Percentiles rank a stretch among this genome's conserved stretches.
These are phyloP conservation scores for Rhododendron mucronatum DNA, from an alignment of 148 eudicot species.

Conservation along the genomic window DNA sequence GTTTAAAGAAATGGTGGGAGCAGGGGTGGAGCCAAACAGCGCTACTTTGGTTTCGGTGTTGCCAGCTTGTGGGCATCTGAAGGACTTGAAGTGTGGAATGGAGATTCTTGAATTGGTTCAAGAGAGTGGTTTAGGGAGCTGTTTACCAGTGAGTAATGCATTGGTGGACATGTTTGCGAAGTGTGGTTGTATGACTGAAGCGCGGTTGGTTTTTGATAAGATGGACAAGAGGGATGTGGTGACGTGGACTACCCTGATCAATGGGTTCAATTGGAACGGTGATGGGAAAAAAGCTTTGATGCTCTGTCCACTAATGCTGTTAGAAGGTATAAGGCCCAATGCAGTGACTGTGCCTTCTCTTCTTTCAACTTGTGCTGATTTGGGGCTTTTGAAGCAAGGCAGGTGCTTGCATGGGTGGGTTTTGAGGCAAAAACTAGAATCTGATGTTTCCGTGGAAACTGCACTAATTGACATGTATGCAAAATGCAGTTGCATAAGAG, in stretches of 20 bases:
- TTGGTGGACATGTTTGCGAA: constrained; percentile 70
- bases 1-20: constrained; percentile 42
- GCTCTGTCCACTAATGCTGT: constrained; percentile 39
- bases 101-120: constrained; percentile 43
- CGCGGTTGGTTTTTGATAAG: constrained; percentile 38
- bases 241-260: constrained; percentile 62
- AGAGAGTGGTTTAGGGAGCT: constrained; percentile 32
- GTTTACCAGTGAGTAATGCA: constrained; percentile 44
- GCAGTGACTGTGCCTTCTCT: constrained; percentile 51
- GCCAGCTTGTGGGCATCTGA: constrained; percentile 52
- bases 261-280: constrained; percentile 41
- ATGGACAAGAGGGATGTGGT: constrained; percentile 56
- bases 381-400: constrained; percentile 35
- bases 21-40: constrained; percentile 30
- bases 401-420: constrained; percentile 65
- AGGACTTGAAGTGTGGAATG: constrained; percentile 41
- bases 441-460: constrained; percentile 54
- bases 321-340: constrained; percentile 54
- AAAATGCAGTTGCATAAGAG: constrained; percentile 37
- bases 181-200: constrained; percentile 56
- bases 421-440: constrained; percentile 35
- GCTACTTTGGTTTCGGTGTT: constrained; percentile 49
- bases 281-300: constrained; percentile 33
- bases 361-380: constrained; percentile 41
- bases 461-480: constrained; percentile 68